Evolutionary conservation across 2,329 filamentous ascomycete genomes (phyloP), one percentile per base, ranked within the genome.

Genomic region (Aspergillus puulaauensis): DNA sequence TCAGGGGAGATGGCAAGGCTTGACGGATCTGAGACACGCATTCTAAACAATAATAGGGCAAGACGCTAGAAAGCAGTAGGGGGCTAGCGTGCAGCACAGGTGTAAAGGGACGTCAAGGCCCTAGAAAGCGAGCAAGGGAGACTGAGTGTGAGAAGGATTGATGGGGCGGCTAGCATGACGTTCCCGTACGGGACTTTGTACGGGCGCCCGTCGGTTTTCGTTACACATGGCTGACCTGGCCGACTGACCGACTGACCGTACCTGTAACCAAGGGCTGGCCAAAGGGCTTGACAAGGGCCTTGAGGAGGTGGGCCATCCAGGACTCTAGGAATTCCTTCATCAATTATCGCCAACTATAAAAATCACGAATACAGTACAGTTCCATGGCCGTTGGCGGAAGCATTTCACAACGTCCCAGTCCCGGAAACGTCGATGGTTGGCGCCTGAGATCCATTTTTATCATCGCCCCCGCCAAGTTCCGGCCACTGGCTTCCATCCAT

Each of bases 341-440:
- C 11, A n/a, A 48, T 15, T 35, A 19, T 48, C 17, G 45, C 45
- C 24, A 24, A 46, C 44, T 53, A 58, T 58, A 50, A 50, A 40
- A 31, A 31, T 31, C 27, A 31, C 27, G 8, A 31, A 9, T 9
- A 31, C 27, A 8, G 27, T 24, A 24, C 23, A 24, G 6, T 31
- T 31, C 27, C 27, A 31, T 9, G 27, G 4, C 27, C 9, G 27
- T 24, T 31, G 24, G 17, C 43, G 24, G 21, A 23, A 45, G 21
- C 11, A 21, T 21, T 45, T 45, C 12, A 45, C 43, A 24, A 27
- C 19, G 24, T 14, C 12, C 43, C 43, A 56, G 31, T 35, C 59
- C 67, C 67, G 67, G 55, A 70, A 70, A 57, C 68, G 65, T 69
- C 52, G 23, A 21, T 44, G 37, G 49, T 43, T 43, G 40, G 40